These are phyloP conservation scores for sunflower (Helianthus annuus) DNA, from an alignment of 129 eudicot genomes.

Conservation along the genomic window DNA sequence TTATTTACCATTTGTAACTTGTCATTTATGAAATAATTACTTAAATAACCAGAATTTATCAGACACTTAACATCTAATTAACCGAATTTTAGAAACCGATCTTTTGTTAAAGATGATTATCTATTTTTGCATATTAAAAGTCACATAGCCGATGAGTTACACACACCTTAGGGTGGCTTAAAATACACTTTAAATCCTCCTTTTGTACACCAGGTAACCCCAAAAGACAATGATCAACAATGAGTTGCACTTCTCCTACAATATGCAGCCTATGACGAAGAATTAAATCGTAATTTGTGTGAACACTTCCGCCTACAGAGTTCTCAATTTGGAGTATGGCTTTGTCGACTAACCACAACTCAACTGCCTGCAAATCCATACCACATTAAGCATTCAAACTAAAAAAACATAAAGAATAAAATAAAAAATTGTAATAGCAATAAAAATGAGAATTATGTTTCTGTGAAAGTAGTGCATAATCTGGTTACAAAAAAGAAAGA, in stretches of 20 bases:
- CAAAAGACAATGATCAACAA: constrained; percentile 85
- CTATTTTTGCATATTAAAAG: background rate
- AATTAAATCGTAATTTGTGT: constrained; percentile 81
- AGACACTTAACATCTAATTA: background rate
- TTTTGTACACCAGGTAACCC: constrained; percentile 83
- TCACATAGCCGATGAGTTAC: background rate
- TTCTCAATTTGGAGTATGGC: constrained; percentile 96
- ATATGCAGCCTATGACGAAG: constrained; percentile 90
- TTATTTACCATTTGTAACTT: background rate
- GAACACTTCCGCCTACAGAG: constrained; percentile 91
- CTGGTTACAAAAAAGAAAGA: background rate
- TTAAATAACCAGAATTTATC: background rate
- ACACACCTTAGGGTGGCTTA: constrained; percentile 88
- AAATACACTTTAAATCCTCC: constrained; percentile 78
- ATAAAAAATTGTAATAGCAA: background rate
- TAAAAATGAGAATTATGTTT: background rate
- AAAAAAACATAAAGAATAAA: background rate
- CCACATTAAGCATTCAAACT: constrained; percentile 5
- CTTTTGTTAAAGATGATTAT: background rate
- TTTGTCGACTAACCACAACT: constrained; percentile 88
- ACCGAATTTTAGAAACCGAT: background rate
- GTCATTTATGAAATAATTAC: background rate
- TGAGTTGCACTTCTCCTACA: constrained; percentile 88
- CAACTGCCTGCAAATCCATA: constrained; percentile 66
- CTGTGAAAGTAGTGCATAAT: background rate